Base-by-base conservation (phyloP, 139 green algal species). In the Chlorella sp. region DNA sequence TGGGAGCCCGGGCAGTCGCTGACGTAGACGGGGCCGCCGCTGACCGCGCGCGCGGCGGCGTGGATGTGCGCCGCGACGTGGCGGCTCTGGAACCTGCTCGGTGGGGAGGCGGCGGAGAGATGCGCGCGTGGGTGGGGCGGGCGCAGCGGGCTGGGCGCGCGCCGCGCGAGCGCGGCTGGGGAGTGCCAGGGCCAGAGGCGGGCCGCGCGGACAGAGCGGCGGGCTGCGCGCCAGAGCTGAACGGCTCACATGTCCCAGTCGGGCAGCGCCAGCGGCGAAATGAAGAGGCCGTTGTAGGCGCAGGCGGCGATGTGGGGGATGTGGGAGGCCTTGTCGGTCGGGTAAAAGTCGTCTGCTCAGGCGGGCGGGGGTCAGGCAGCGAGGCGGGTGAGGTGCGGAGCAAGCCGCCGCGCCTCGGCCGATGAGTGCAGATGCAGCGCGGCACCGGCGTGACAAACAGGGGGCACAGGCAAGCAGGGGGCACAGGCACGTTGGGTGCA, bases 231-330 rank as follows among this genome's bases (percentile, higher is more conserved):
- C 12, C 45, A 51, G 45, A 51, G 45, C 19, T 59, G 51, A 8
- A 31, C 29, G 25, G 14, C 17, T 11, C 45, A 19, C 35, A 81
- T 84, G 69, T 82, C 73, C 77, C 77, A 81, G 76, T 36, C 86
- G 8, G 86, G 81, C 65, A 87, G 72, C 43, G 82, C 81, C 9
- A 91, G 74, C 21, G 77, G 74, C 23, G 83, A 87, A 59, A 96
- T 51, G 81, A 96, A 95, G 25, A 95, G 27, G 35, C 70, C 83
- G 84, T 97, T 97, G 89, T 86, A 97, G 35, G 93, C 90, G 77
- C 90, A 97, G 31, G 91, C 94, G 29, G 85, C 89, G 48, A 99
- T 89, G 90, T 99, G 96, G 14, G 93, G 89, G 19, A 90, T 89
- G 73, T 83, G 88, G 35, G 83, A 92, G 51, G 94, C 91, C 0